A percentile compares a stretch with the other conserved stretches of the same genome.
These are phyloP conservation scores for Lecanicillium sp. DNA, from an alignment of 2,329 filamentous ascomycete species.

Conservation along the genomic window DNA sequence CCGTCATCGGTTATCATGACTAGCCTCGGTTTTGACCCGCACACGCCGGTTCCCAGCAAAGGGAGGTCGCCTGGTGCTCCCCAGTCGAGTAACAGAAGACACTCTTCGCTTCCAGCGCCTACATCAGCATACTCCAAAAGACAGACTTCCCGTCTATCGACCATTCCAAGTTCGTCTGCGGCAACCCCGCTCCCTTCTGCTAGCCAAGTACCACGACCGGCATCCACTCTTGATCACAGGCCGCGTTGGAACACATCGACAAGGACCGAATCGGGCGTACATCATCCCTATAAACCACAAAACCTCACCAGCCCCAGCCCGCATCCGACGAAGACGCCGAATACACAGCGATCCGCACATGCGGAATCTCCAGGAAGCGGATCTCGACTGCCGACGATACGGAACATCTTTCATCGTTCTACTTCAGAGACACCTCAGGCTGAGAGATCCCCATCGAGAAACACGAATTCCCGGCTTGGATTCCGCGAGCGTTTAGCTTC, in stretches of 20 bases:
- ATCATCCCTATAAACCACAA: conserved; percentile 60
- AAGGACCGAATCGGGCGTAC: conserved; percentile 56
- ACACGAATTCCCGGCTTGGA: conserved; percentile 36
- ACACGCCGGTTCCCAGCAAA: conserved; percentile 38
- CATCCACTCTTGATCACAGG: conserved; percentile 43
- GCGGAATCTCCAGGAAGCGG: conserved; percentile 31
- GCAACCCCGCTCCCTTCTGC: conserved; percentile 33
- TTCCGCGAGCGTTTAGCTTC: conserved; percentile 47
- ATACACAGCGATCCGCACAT: conserved; percentile 32
- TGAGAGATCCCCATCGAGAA: conserved; percentile 37
- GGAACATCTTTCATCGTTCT: conserved; percentile 39
- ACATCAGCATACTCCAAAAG: conserved; percentile 32
- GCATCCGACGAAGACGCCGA: conserved; percentile 38
- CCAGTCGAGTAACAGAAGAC: conserved; percentile 36
- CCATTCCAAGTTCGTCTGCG: conserved; percentile 40
- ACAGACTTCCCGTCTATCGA: conserved; percentile 35
- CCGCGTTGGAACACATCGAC: conserved; percentile 68
- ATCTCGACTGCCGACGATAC: conserved; percentile 41
- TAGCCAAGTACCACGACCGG: conserved; percentile 32
- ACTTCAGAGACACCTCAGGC: conserved; percentile 40
- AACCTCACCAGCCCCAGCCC: conserved; percentile 53
- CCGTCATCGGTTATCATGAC: conserved; percentile 56
- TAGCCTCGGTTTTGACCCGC: conserved; percentile 40
- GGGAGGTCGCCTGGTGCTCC: conserved; percentile 39
- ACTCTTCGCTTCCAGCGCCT: conserved; percentile 40